Conservation (phyloP, 208 protist genomes). For the Angomonas deanei region DNA sequence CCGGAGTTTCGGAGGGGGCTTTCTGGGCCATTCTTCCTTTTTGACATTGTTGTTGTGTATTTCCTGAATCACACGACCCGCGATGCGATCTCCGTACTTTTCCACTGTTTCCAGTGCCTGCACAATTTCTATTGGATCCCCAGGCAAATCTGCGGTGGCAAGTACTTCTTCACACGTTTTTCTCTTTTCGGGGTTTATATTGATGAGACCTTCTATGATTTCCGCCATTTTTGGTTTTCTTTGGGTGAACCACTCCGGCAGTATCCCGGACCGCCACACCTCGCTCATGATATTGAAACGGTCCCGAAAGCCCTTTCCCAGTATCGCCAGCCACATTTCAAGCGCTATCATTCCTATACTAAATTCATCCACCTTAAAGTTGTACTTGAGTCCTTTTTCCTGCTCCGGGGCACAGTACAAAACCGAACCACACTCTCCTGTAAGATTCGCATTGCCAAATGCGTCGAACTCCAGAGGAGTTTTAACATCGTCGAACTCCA, state of each 20-base stretch:
- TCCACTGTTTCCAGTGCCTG: constrained; percentile 67
- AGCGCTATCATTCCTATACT: constrained; percentile 84
- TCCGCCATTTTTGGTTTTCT: constrained; percentile 51
- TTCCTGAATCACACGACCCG: constrained; percentile 48
- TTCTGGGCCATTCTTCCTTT: constrained; percentile 21
- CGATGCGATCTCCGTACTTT: constrained; percentile 55
- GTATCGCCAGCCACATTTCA: constrained; percentile 84
- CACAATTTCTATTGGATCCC: constrained; percentile 64
- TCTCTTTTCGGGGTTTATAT: constrained; percentile 39
- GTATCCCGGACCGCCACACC: constrained; percentile 46
- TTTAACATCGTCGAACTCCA: constrained; percentile 28
- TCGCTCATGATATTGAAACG: constrained; percentile 74
- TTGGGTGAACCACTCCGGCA: constrained; percentile 64
- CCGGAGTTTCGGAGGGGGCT: constrained; percentile 21
- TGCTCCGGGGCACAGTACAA: constrained; percentile 84
- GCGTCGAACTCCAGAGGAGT: constrained; percentile 6
- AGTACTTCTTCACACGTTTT: constrained; percentile 64
- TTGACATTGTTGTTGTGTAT: constrained; percentile 33
- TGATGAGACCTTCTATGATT: constrained; percentile 52
- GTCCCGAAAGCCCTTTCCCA: constrained; percentile 71
- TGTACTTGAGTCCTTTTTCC: constrained; percentile 65
- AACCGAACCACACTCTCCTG: constrained; percentile 66
- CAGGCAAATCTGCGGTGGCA: constrained; percentile 59
- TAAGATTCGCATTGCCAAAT: constrained; percentile 13
- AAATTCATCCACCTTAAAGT: constrained; percentile 85